phyloP scores from a whole-genome alignment of 345 rosid species.

The Laguncularia racemosa region DNA sequence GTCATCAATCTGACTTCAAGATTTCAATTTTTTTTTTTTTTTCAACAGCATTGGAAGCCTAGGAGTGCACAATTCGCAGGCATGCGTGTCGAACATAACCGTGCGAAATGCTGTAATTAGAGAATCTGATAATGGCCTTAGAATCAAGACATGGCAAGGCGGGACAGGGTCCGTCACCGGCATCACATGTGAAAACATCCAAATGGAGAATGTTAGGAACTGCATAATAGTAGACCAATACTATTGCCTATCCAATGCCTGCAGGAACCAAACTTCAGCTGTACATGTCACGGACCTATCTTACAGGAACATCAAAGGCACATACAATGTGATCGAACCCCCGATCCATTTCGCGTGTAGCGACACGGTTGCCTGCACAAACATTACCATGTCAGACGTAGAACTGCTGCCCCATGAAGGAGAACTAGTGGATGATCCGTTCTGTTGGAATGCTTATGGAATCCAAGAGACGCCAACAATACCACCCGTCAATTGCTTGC shows the following conservation, averaged over 20 bases:
- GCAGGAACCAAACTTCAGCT: conserved; percentile 79
- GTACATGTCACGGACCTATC: conserved; percentile 57
- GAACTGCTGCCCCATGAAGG: conserved; percentile 92
- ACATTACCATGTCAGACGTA: conserved; percentile 82
- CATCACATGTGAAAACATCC: conserved; percentile 69
- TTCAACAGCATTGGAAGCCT: conserved; percentile 81
- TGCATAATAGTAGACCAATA: conserved; percentile 90
- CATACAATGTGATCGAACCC: conserved; percentile 67
- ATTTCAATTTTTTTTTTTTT: neutral
- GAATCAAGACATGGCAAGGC: conserved; percentile 98
- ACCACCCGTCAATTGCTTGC: conserved; percentile 76
- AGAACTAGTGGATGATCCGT: conserved; percentile 79
- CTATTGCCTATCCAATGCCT: conserved; percentile 61
- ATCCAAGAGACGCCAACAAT: conserved; percentile 67
- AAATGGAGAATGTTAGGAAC: conserved; percentile 86
- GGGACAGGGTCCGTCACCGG: conserved; percentile 71
- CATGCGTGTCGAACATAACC: conserved; percentile 85
- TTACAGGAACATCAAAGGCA: conserved; percentile 79
- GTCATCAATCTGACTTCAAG: neutral
- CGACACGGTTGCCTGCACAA: conserved; percentile 84
- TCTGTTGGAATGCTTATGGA: conserved; percentile 98
- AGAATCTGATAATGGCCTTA: conserved; percentile 87
- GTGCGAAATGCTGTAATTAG: conserved; percentile 53
- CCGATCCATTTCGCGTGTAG: conserved; percentile 97
- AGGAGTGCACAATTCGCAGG: conserved; percentile 89